Evolutionary conservation across 140 eudicot species (phyloP), one percentile per base, ranked within the genome.

Genomic region (Oenanthe javanica): DNA sequence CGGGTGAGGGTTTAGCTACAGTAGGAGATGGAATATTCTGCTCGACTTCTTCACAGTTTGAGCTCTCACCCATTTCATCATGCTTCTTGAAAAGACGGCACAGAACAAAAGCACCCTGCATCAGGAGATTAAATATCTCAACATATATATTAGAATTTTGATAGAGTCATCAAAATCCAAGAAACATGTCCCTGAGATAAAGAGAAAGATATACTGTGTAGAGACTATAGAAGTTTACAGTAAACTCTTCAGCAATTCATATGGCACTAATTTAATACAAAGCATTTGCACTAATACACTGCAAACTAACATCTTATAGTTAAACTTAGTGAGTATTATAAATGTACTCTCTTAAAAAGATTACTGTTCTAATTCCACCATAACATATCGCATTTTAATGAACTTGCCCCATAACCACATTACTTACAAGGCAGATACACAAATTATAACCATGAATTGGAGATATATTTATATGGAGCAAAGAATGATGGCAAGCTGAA

Each of bases 61-160:
- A 81, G 80, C 77, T 71, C 73, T 82, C 97, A 47, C 82, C 23
- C 67, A 48, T 77, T 13, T 90, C 96, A 61, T 89, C 97, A 66
- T 88, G 48, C 83, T 94, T 94, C 83, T 88, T 94, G 40, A 94
- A 89, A 77, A 91, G 85, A 48, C 95, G 96, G 81, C 97, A 91
- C 27, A 94, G 89, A 36, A 91, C 93, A 84, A 81, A 94, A 23
- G 97, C 86, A 61, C 85, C 86, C 98, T 94, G 87, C 76, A 76
- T 15, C 75, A 69, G 57, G 18, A 42, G 10, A 75, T 48, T 13
- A 54, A 61, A 76, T 72, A 80, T 52, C 75, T 74, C 69, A 76
- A 75, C 47, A 64, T 23, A 11, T 0, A 78, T 59, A 14, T 42
- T 40, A 23, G 10, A 40, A 59, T 10, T 40, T 47, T 72, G 23